Evolutionary conservation across 2,329 filamentous ascomycete genomes (phyloP).

Genomic region (Rhynchosporium graminicola): DNA sequence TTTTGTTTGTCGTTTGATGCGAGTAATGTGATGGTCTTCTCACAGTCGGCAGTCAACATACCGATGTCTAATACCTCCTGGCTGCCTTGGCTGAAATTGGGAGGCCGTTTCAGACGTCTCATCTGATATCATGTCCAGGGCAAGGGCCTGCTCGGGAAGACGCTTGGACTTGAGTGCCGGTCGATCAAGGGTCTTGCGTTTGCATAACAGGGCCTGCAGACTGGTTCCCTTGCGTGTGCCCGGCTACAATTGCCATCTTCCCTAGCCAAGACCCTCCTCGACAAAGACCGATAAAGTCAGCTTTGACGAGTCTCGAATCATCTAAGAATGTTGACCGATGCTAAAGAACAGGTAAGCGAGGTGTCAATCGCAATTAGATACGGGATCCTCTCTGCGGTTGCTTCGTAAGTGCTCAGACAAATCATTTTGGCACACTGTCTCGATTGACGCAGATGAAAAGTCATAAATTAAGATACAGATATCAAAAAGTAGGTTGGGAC

Average conservation of each 20-base stretch:
- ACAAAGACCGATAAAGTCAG: no score
- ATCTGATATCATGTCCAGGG: not conserved
- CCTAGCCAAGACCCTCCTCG: no score
- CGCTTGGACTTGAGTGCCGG: slow-evolving; percentile 2
- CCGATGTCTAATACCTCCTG: not conserved
- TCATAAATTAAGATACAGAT: no score
- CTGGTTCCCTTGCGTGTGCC: not conserved
- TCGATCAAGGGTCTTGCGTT: slow-evolving; percentile 3
- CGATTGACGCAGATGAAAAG: no score
- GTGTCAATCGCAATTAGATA: not conserved
- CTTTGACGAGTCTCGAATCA: not conserved
- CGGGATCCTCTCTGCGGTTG: not conserved
- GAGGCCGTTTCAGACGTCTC: slow-evolving; percentile 1
- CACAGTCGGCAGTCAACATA: not conserved
- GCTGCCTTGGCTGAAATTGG: slow-evolving; percentile 1
- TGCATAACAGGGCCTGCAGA: slow-evolving; percentile 2
- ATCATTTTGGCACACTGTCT: no score
- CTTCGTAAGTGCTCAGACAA: no score
- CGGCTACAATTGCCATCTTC: not conserved
- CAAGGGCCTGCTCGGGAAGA: slow-evolving; percentile 1
- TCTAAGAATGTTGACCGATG: not conserved
- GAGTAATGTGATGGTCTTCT: not conserved
- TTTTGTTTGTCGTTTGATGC: slow-evolving; percentile 3
- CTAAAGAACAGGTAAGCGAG: slow-evolving; percentile 1
- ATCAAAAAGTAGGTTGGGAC: no score